Evolutionary conservation across 371 early-diverging fungal genomes (phyloP).

Genomic region (Parasitella parasitica): DNA sequence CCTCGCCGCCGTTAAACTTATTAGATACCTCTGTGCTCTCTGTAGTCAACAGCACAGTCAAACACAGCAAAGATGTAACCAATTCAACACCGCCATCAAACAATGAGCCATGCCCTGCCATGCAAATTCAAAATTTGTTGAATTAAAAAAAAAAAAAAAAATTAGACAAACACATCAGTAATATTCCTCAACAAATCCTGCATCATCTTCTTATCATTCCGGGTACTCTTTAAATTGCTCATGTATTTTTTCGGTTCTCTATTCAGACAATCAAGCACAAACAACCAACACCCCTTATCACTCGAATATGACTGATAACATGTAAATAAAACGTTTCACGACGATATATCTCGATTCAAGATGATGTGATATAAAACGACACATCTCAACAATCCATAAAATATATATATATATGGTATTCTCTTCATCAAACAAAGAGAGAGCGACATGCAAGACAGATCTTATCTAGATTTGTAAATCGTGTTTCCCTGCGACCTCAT

Average conservation of each 20-base stretch:
- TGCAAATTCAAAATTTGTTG: slow-evolving; percentile 22
- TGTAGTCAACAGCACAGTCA: neutral
- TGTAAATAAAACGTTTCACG: neutral
- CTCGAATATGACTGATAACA: neutral
- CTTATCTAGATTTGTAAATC: neutral
- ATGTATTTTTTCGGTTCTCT: neutral
- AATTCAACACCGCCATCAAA: neutral
- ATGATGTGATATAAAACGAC: neutral
- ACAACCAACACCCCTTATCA: neutral
- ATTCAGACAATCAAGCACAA: neutral
- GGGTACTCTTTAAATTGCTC: neutral
- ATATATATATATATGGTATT: too few species aligned
- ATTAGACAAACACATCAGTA: neutral
- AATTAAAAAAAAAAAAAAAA: slow-evolving; percentile 1
- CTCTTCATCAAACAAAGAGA: too few species aligned
- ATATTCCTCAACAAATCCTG: too few species aligned
- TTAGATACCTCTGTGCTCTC: slow-evolving; percentile 6
- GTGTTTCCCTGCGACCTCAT: too few species aligned
- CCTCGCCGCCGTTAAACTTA: neutral
- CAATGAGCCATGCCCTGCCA: slow-evolving; percentile 14
- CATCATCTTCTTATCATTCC: neutral
- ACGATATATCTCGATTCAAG: neutral
- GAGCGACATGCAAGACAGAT: neutral
- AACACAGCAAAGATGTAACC: neutral
- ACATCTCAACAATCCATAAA: neutral